Conservation (phyloP, 768 basidiomycete genomes). For the Trametes meyenii region DNA sequence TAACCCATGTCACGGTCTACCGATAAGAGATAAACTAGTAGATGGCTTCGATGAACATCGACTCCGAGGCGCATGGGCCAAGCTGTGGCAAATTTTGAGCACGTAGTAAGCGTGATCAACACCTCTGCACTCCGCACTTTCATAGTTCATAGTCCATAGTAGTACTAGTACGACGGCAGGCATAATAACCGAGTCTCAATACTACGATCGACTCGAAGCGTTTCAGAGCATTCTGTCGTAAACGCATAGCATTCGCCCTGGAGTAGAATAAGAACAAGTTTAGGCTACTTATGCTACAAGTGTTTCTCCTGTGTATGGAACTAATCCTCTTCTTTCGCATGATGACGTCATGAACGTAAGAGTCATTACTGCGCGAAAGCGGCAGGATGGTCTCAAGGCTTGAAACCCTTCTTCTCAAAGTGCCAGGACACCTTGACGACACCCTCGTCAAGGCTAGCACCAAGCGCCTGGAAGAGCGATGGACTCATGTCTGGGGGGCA, state of each 20-base stretch:
- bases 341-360: neutral
- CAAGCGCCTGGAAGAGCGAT: slow-evolving; percentile 56
- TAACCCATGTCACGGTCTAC: no score
- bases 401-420: slow-evolving; percentile 47
- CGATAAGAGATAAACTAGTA: no score
- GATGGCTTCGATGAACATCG: no score
- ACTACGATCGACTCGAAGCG: no score
- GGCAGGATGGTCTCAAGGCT: slow-evolving; percentile 1
- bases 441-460: slow-evolving; percentile 45
- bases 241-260: slow-evolving; percentile 12
- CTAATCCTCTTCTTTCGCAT: neutral
- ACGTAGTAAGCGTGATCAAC: no score
- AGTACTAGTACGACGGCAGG: no score
- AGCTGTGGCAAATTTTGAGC: no score
- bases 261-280: neutral
- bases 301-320: neutral
- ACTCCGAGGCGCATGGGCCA: no score
- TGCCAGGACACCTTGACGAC: slow-evolving; percentile 57
- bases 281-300: slow-evolving; percentile 4
- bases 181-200: no score
- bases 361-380: neutral
- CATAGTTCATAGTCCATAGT: no score
- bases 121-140: no score
- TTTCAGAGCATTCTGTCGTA: neutral
- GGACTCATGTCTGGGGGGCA: slow-evolving; percentile 63